Conservation (phyloP, 805 yeast genomes). For the Ogataea parapolymorpha region DNA sequence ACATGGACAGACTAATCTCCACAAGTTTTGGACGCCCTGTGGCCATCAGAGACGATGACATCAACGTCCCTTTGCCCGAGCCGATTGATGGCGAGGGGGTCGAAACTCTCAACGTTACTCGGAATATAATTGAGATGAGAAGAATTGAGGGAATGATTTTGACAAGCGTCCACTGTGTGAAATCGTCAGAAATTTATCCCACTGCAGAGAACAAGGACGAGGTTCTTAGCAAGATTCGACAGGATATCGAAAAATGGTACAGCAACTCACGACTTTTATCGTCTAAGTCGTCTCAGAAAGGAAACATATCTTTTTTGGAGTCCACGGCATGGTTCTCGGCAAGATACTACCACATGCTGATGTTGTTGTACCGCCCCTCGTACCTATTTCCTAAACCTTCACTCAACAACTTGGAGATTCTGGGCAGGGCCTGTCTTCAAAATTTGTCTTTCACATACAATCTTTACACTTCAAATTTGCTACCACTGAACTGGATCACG, state of each 20-base stretch:
- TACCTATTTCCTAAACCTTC: slow-evolving; percentile 45
- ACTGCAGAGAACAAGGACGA: slow-evolving; percentile 32
- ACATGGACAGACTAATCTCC: slow-evolving; percentile 29
- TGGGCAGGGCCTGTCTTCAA: slow-evolving; percentile 45
- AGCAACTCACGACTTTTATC: slow-evolving; percentile 22
- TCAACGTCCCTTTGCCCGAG: slow-evolving; percentile 29
- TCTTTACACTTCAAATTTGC: slow-evolving; percentile 39
- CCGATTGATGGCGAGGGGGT: slow-evolving; percentile 39
- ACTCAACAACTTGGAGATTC: slow-evolving; percentile 35
- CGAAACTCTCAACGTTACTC: slow-evolving; percentile 39
- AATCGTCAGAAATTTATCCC: slow-evolving; percentile 33
- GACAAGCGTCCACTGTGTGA: slow-evolving; percentile 43
- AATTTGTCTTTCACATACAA: slow-evolving; percentile 45
- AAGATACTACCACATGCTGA: slow-evolving; percentile 45
- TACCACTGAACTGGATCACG: slow-evolving; percentile 51
- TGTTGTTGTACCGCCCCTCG: slow-evolving; percentile 48
- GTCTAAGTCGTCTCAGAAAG: slow-evolving; percentile 14
- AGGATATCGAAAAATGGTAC: slow-evolving; percentile 38
- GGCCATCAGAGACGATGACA: slow-evolving; percentile 28
- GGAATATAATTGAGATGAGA: slow-evolving; percentile 41
- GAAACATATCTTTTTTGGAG: slow-evolving; percentile 25
- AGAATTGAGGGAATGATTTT: slow-evolving; percentile 46
- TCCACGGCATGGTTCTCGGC: slow-evolving; percentile 37
- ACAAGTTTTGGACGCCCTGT: slow-evolving; percentile 28
- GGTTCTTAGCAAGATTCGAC: slow-evolving; percentile 33